A percentile compares a stretch with the other conserved stretches of the same genome.
Evolutionary conservation across 495 filamentous ascomycete species (phyloP).

Genomic region (Aspergillus baeticus): DNA sequence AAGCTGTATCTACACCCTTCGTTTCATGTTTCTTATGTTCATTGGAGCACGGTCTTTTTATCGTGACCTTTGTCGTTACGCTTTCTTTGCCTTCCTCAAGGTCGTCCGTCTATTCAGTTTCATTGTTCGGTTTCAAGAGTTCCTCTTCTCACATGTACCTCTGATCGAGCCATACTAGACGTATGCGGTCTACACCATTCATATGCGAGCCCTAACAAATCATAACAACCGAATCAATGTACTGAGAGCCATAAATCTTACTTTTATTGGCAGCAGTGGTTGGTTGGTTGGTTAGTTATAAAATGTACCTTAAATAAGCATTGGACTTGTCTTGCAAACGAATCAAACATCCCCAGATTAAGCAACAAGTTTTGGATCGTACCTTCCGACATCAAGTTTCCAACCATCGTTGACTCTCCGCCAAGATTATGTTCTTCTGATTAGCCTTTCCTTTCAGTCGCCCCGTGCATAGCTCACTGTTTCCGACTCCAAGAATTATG

Average conservation of each 20-base stretch:
- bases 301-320: no score
- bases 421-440: not conserved
- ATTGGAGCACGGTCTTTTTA: not conserved
- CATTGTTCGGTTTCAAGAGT: not conserved
- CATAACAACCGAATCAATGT: no score
- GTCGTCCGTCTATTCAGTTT: no score
- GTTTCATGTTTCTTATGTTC: not conserved
- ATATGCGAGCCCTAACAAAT: no score
- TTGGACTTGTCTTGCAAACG: slow-evolving; percentile 24
- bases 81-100: slow-evolving; percentile 5
- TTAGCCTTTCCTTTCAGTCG: not conserved
- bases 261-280: no score
- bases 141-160: not conserved
- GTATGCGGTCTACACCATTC: not conserved
- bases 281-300: no score
- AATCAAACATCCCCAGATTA: slow-evolving; percentile 23
- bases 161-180: not conserved
- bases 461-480: not conserved
- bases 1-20: not conserved
- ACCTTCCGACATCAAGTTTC: not conserved
- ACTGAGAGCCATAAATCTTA: no score
- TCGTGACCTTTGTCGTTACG: not conserved
- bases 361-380: not conserved
- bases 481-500: slow-evolving; percentile 33
- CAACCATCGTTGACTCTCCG: not conserved